Evolutionary conservation across 2,329 filamentous ascomycete genomes (phyloP).

Genomic region (Talaromyces sp.): DNA sequence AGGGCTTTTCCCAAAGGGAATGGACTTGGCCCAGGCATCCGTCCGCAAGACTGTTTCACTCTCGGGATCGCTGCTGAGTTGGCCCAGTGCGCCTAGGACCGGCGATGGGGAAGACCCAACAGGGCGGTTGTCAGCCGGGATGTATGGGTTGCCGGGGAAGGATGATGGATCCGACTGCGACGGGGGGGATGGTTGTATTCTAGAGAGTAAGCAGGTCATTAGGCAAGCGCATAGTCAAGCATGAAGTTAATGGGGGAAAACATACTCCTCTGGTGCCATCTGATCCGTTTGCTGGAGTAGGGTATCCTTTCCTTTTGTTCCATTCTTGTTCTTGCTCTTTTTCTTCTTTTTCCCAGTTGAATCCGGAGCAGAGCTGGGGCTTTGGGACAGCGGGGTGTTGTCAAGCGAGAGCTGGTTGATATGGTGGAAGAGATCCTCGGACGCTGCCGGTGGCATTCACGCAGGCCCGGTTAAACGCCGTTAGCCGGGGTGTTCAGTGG

Average conservation of each 20-base stretch:
- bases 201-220: constrained; percentile 13
- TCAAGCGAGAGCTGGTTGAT: constrained; percentile 30
- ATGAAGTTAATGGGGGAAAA: constrained; percentile 3
- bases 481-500: neutral
- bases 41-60: constrained; percentile 32
- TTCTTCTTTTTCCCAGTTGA: constrained; percentile 32
- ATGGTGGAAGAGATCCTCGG: constrained; percentile 33
- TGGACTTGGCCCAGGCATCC: constrained; percentile 39
- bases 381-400: constrained; percentile 22
- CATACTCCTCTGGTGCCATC: constrained; percentile 32
- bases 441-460: constrained; percentile 39
- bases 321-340: constrained; percentile 33
- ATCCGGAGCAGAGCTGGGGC: constrained; percentile 22
- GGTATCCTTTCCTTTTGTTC: constrained; percentile 31
- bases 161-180: constrained; percentile 24
- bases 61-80: constrained; percentile 24
- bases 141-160: constrained; percentile 21
- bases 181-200: constrained; percentile 21
- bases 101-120: constrained; percentile 22
- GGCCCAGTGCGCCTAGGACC: constrained; percentile 32
- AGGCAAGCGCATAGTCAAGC: constrained; percentile 7
- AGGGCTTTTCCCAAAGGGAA: constrained; percentile 42
- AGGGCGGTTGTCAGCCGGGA: constrained; percentile 17
- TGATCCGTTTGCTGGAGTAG: constrained; percentile 25
- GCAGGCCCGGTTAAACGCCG: constrained; percentile 12